Percentiles rank a stretch among this genome's conserved stretches.
Conservation (phyloP, 2,329 filamentous ascomycete genomes). For the Verticillium alfalfae region DNA sequence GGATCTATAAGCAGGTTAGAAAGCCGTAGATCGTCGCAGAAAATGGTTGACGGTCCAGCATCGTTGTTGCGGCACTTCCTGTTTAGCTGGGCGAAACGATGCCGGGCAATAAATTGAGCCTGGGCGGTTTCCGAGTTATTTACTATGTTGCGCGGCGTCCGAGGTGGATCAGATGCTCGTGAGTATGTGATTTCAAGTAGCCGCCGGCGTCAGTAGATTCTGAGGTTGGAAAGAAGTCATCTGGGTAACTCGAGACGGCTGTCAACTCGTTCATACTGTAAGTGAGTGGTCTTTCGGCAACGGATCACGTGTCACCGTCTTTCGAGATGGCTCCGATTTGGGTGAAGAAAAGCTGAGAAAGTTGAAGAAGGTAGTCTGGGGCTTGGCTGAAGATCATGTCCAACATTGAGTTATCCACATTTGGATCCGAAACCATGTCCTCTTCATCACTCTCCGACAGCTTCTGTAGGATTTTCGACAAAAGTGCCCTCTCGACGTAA, state of each 20-base stretch:
- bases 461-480: slow-evolving; percentile 17
- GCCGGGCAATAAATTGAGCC: slow-evolving; percentile 24
- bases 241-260: slow-evolving; percentile 23
- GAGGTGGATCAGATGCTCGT: slow-evolving; percentile 19
- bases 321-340: slow-evolving; percentile 27
- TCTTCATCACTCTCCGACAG: slow-evolving; percentile 16
- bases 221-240: slow-evolving; percentile 5
- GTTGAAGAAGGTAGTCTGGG: slow-evolving; percentile 16
- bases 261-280: slow-evolving; percentile 32
- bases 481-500: slow-evolving; percentile 17
- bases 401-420: slow-evolving; percentile 14
- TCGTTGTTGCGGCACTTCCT: slow-evolving; percentile 20
- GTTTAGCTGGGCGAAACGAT: slow-evolving; percentile 23
- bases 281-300: slow-evolving; percentile 27
- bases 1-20: slow-evolving; percentile 31
- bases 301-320: slow-evolving; percentile 19
- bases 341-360: slow-evolving; percentile 23
- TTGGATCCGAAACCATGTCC: slow-evolving; percentile 9
- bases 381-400: slow-evolving; percentile 17
- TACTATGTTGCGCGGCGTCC: slow-evolving; percentile 23
- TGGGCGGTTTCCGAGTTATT: slow-evolving; percentile 18
- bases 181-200: slow-evolving; percentile 5
- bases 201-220: slow-evolving; percentile 17
- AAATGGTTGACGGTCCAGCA: slow-evolving; percentile 27
- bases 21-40: slow-evolving; percentile 31